Base-by-base conservation (phyloP, 345 rosid genomes). In the Limnanthes douglasii region DNA sequence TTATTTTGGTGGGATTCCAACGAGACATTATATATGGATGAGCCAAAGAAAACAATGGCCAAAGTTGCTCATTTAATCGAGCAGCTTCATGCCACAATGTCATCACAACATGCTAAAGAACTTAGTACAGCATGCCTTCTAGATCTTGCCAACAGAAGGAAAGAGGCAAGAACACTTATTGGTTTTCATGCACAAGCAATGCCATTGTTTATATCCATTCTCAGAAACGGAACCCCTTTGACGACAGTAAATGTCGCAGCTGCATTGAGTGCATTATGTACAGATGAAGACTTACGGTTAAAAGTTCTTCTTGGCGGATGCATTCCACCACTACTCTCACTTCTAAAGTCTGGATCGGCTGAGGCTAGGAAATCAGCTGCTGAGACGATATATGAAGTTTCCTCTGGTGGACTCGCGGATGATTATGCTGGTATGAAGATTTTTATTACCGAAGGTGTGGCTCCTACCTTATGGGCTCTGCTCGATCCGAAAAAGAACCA, bases 281-380 rank as follows among this genome's bases (percentile, higher is more conserved):
- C 70, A 69, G 88, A 86, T 45, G 76, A 73, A 19, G 79, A 73
- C 21, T 34, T 86, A 22, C 79, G 88, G 43, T 50, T 81, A 34
- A 73, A 84, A 56, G 80, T 86, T 27, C 69, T 86, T 12, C 78
- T 82, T 12, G 97, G 94, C 15, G 94, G 97, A 34, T 86, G 97
- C 45, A 69, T 82, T 48, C 97, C 93, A 0, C 97, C 94, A 7
- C 41, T 86, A 36, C 74, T 86, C 31, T 70, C 72, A 1, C 81
- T 82, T 54, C 48, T 86, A 69, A 82, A 75, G 51, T 81, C 94
- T 25, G 70, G 69, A 27, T 65, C 69, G 17, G 41, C 61, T 51
- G 94, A 78, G 17, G 85, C 82, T 15, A 65, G 74, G 64, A 75
- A 66, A 49, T 86, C 70, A 21, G 88, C 88, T 4, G 79, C 94